Conservation (phyloP, 2,329 filamentous ascomycete species). For the Paecilomyces variotii region DNA sequence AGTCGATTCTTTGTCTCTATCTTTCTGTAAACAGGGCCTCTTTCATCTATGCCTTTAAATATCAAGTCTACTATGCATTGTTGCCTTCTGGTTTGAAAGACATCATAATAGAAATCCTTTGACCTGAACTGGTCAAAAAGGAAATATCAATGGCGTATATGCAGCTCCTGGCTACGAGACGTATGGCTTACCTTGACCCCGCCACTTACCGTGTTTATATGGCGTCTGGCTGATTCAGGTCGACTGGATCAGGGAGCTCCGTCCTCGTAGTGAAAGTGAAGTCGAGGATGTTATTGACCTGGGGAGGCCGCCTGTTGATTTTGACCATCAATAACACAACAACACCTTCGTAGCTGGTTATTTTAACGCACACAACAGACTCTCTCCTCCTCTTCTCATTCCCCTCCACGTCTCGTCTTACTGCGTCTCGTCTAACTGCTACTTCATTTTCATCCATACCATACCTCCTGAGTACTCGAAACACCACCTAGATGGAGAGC, state of each 20-base stretch:
- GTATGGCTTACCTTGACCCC: too few relatives aligned
- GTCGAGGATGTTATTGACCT: not conserved
- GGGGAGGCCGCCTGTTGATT: not conserved
- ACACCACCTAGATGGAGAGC: not conserved
- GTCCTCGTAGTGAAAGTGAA: not conserved
- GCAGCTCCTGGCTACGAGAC: too few relatives aligned
- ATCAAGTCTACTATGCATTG: too few relatives aligned
- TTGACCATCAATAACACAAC: not conserved
- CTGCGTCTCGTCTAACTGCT: not conserved
- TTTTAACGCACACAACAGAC: not conserved
- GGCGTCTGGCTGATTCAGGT: not conserved
- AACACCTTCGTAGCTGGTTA: not conserved
- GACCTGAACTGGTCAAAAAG: too few relatives aligned
- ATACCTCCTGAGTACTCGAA: not conserved
- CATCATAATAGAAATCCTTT: too few relatives aligned
- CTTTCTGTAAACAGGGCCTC: too few relatives aligned
- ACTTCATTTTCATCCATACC: not conserved
- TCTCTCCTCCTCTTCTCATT: not conserved
- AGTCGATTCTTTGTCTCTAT: too few relatives aligned
- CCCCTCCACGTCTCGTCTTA: not conserved
- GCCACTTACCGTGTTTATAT: not conserved
- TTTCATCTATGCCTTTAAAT: too few relatives aligned
- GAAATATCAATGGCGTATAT: too few relatives aligned
- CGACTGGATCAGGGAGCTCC: not conserved
- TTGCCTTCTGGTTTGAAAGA: too few relatives aligned